Percentiles rank a stretch among this genome's conserved stretches.
Evolutionary conservation across 164 flowering plant species (phyloP).

Genomic region (Brasenia schreberi): DNA sequence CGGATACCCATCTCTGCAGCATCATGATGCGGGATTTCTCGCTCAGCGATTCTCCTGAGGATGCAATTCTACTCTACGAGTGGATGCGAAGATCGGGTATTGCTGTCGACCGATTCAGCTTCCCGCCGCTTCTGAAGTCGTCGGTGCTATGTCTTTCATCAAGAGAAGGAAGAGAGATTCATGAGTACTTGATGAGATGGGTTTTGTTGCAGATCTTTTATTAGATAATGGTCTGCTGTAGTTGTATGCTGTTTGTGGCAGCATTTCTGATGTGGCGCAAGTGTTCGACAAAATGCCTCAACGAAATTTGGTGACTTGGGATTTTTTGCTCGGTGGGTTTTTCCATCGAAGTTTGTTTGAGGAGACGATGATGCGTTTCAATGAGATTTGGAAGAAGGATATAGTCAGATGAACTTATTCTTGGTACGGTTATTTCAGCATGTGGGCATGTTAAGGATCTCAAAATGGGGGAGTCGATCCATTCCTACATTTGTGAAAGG

Average conservation of each 20-base stretch:
- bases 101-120: conserved; percentile 36
- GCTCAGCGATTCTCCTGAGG: conserved; percentile 22
- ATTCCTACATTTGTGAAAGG: conserved; percentile 15
- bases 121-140: conserved; percentile 60
- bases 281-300: conserved; percentile 35
- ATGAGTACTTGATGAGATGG: conserved; percentile 44
- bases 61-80: conserved; percentile 32
- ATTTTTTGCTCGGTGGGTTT: conserved; percentile 62
- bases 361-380: conserved; percentile 38
- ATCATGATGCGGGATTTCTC: conserved; percentile 34
- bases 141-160: conserved; percentile 20
- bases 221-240: conserved; percentile 51
- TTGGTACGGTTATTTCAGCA: conserved; percentile 44
- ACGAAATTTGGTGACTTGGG: conserved; percentile 38
- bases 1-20: conserved; percentile 17
- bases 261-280: conserved; percentile 19
- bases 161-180: conserved; percentile 50
- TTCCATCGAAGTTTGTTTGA: conserved; percentile 32
- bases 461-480: conserved; percentile 35
- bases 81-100: conserved; percentile 28
- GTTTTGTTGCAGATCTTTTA: conserved; percentile 46
- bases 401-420: conserved; percentile 44
- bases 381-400: conserved; percentile 47
- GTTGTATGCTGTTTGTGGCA: conserved; percentile 34
- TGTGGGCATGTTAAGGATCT: conserved; percentile 45